A percentile compares a stretch with the other conserved stretches of the same genome.
phyloP scores from a whole-genome alignment of 2,329 filamentous ascomycete species.

The Colletotrichum liriopes region DNA sequence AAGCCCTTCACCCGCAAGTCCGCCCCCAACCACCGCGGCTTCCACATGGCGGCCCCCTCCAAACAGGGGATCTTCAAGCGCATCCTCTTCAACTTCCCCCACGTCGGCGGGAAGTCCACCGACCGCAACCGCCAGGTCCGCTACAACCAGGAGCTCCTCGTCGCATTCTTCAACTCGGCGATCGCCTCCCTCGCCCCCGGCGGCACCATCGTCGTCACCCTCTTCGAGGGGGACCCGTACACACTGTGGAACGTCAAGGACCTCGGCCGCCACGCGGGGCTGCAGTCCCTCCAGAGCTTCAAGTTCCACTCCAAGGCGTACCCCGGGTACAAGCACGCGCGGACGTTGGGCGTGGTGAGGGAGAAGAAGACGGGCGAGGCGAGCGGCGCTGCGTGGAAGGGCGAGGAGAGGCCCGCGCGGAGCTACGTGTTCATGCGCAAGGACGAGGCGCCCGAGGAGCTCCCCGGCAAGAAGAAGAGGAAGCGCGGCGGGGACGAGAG shows the following conservation, averaged over 20 bases:
- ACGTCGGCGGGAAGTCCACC: constrained; percentile 91
- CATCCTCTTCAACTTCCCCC: constrained; percentile 97
- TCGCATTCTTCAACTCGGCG: constrained; percentile 75
- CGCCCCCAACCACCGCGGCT: constrained; percentile 43
- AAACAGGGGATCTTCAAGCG: constrained; percentile 73
- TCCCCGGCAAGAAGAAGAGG: constrained; percentile 49
- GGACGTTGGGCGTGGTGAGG: constrained; percentile 78
- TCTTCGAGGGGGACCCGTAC: constrained; percentile 96
- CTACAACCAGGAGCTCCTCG: constrained; percentile 86
- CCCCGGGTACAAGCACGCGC: constrained; percentile 80
- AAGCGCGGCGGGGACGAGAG: constrained; percentile 51
- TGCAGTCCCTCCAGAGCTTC: constrained; percentile 80
- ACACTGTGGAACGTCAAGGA: constrained; percentile 96
- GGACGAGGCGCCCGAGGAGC: constrained; percentile 59
- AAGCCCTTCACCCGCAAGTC: constrained; percentile 57
- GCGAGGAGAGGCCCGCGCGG: constrained; percentile 63
- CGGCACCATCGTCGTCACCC: constrained; percentile 82
- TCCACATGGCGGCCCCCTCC: constrained; percentile 47
- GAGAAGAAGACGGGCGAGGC: constrained; percentile 61
- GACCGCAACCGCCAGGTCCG: constrained; percentile 96
- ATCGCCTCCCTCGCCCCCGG: constrained; percentile 66
- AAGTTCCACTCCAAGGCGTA: constrained; percentile 77
- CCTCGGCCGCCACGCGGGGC: constrained; percentile 82
- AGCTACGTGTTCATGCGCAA: constrained; percentile 76
- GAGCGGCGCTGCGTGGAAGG: constrained; percentile 58